Base-by-base conservation (phyloP, 768 basidiomycete genomes). In the Tulasnella sp. region DNA sequence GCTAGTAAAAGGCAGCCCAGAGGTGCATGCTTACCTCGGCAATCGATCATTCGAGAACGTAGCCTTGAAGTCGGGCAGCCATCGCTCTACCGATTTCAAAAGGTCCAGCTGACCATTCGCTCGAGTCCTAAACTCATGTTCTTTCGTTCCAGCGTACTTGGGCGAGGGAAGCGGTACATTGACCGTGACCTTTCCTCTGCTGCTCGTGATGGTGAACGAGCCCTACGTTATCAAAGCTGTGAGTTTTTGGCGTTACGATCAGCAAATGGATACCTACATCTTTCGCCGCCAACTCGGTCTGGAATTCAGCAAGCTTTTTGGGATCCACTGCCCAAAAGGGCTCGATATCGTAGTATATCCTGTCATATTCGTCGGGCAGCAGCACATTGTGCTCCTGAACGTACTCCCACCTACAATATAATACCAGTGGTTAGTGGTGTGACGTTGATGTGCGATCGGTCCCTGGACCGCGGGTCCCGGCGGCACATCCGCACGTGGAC, bases 301-400 rank as follows among this genome's bases (percentile, higher is more conserved):
- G 68, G 1, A 22, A 41, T 17, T 22, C 36, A 16, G 22, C 32
- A 29, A 73, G 39, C 12, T 59, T 41, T 6, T 29, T 22, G 12
- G 83, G 83, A 5, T 76, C 72, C 37, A 84, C 76, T 9, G 81
- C 84, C 80, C 81, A 83, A 76, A 82, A 84, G 0, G 83, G 84
- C 39, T 81, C 78, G 5, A 86, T 73, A 72, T 84, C 81, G 16
- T 73, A 76, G 74, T 79, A 75, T 69, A 87, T 86, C 69, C 84
- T 82, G 76, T 86, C 85, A 75, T 86, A 87, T 73, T 86, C 86
- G 75, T 86, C 86, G 5, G 83, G 82, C 8, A 86, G 79, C 67
- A 82, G 83, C 17, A 87, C 82, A 36, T 83, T 78, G 75, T 86
- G 76, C 42, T 80, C 75, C 62, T 80, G 73, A 26, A 82, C 82